These are phyloP conservation scores for Calycina herbarum DNA, from an alignment of 2,329 filamentous ascomycete species.

Conservation along the genomic window DNA sequence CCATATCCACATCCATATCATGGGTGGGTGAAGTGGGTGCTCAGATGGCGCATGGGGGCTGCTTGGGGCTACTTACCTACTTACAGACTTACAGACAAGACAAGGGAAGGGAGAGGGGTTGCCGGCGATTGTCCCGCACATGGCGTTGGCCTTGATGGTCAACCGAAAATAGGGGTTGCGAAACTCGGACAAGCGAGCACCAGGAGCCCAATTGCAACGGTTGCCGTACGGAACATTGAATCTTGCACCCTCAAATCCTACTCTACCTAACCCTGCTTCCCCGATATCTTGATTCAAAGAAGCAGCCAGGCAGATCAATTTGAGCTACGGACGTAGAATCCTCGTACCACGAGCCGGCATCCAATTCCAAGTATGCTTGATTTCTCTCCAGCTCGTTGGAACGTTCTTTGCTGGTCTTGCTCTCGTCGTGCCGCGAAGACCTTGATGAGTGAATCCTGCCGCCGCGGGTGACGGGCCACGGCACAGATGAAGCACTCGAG, in stretches of 20 bases:
- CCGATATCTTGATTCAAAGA: neutral
- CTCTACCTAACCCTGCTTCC: neutral
- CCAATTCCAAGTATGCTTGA: too few relatives aligned
- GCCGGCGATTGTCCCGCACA: slow-evolving; percentile 6
- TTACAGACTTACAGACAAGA: neutral
- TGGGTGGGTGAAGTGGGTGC: neutral
- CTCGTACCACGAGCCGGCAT: too few relatives aligned
- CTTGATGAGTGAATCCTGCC: neutral
- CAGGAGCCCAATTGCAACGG: neutral
- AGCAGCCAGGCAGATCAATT: too few relatives aligned
- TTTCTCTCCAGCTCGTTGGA: neutral
- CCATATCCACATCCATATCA: neutral
- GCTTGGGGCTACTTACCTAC: neutral
- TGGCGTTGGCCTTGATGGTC: neutral
- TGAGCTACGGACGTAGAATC: too few relatives aligned
- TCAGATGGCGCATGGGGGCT: slow-evolving; percentile 4
- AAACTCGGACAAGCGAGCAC: slow-evolving; percentile 1
- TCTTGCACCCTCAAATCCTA: slow-evolving; percentile 1
- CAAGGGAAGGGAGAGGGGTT: neutral
- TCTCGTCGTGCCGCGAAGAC: neutral
- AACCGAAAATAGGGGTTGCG: neutral
- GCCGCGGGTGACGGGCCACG: slow-evolving; percentile 3
- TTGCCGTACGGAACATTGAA: slow-evolving; percentile 1
- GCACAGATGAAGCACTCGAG: slow-evolving; percentile 3
- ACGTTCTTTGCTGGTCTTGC: neutral